Conservation (phyloP, 2,329 filamentous ascomycete species). For the Ceratocystis destructans region DNA sequence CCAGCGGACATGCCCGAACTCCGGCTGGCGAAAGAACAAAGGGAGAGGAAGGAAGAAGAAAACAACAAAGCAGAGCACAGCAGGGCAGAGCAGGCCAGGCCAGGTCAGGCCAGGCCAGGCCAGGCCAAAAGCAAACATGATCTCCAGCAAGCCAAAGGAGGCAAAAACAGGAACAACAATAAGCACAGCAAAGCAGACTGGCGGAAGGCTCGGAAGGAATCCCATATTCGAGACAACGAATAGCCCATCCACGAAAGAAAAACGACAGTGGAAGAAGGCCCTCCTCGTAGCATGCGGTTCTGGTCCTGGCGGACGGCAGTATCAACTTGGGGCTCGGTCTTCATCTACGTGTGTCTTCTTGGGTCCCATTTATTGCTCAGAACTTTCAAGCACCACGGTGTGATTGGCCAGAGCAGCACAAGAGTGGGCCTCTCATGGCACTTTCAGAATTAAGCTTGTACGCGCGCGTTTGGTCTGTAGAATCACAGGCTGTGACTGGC, state of each 20-base stretch:
- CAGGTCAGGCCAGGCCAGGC: no score
- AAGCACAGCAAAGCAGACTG: neutral
- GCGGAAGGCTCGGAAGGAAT: neutral
- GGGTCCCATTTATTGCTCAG: neutral
- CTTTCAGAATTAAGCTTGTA: neutral
- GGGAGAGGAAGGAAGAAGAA: no score
- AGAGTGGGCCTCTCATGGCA: neutral
- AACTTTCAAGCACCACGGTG: neutral
- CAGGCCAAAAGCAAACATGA: no score
- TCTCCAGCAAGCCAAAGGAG: neutral
- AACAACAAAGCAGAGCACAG: no score
- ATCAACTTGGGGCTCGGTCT: neutral
- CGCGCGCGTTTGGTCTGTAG: slow-evolving; percentile 2
- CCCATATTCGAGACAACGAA: neutral
- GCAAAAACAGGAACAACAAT: neutral
- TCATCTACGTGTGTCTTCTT: neutral
- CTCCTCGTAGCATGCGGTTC: neutral
- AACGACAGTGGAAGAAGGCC: neutral
- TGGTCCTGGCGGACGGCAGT: neutral
- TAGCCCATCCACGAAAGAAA: neutral
- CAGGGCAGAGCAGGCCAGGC: no score
- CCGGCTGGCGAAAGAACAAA: no score
- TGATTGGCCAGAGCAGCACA: neutral
- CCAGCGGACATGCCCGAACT: no score
- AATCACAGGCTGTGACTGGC: neutral